Percentiles rank a stretch among this genome's conserved stretches.
phyloP scores from a whole-genome alignment of 345 rosid genomes.

The Corchorus olitorius region DNA sequence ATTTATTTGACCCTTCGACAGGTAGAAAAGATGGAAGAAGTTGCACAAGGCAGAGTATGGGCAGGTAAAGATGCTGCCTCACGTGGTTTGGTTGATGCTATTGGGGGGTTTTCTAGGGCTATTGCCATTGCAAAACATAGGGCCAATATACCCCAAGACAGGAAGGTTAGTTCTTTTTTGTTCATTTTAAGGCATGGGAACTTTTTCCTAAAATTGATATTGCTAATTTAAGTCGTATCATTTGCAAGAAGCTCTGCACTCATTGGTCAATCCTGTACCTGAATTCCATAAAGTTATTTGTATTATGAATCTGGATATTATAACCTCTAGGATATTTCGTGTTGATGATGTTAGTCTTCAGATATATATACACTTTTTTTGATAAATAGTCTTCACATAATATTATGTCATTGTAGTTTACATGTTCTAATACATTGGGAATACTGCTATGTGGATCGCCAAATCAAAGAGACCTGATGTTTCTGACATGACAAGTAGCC shows the following conservation, averaged over 20 bases:
- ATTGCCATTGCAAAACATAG: constrained; percentile 84
- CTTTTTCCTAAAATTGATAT: not conserved
- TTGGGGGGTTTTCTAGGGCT: constrained; percentile 86
- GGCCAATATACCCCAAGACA: constrained; percentile 73
- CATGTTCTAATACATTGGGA: not conserved
- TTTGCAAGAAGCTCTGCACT: not conserved
- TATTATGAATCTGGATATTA: not conserved
- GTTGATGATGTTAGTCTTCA: not conserved
- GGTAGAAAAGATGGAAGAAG: constrained; percentile 90
- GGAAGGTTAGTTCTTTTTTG: constrained; percentile 38
- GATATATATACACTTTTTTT: not conserved
- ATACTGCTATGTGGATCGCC: not conserved
- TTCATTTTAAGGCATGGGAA: not conserved
- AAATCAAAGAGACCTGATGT: not conserved
- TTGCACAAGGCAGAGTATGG: constrained; percentile 99
- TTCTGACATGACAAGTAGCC: not conserved
- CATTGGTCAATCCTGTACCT: not conserved
- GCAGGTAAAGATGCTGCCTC: constrained; percentile 88
- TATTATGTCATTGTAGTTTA: not conserved
- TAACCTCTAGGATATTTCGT: not conserved
- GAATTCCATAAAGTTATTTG: not conserved
- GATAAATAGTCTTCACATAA: not conserved
- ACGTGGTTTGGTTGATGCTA: constrained; percentile 79
- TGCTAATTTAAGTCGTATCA: not conserved
- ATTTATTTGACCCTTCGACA: constrained; percentile 22